These are phyloP conservation scores for Tubosaeta sp. DNA, from an alignment of 768 basidiomycete species.

Conservation along the genomic window DNA sequence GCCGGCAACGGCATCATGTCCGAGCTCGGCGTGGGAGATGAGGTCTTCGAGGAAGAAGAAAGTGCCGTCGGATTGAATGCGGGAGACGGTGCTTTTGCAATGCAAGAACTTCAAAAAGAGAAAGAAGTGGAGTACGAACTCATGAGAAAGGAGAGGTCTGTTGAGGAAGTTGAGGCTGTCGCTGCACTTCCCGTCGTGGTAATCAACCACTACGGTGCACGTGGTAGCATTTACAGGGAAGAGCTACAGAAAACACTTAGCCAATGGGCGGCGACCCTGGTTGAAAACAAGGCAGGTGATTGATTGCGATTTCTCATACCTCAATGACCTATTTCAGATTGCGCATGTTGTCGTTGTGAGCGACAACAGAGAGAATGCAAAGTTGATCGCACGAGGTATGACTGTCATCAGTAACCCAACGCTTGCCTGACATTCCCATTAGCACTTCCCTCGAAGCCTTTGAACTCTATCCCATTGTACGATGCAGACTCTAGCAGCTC, in stretches of 20 bases:
- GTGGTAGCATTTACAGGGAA: slow-evolving; percentile 53
- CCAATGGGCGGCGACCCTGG: slow-evolving; percentile 79
- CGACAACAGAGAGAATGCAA: slow-evolving; percentile 85
- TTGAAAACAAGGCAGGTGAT: slow-evolving; percentile 66
- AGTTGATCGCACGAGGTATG: slow-evolving; percentile 75
- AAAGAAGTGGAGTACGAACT: slow-evolving; percentile 32
- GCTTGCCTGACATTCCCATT: background rate
- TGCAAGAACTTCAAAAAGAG: slow-evolving; percentile 20
- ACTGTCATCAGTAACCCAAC: background rate
- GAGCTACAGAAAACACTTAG: slow-evolving; percentile 72
- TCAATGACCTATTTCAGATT: slow-evolving; percentile 42
- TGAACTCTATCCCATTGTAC: slow-evolving; percentile 71
- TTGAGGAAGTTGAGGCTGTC: slow-evolving; percentile 48
- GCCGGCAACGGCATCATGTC: slow-evolving; percentile 84
- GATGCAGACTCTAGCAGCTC: slow-evolving; percentile 85
- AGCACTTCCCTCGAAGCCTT: slow-evolving; percentile 84
- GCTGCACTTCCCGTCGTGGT: slow-evolving; percentile 79
- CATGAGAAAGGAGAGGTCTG: slow-evolving; percentile 25
- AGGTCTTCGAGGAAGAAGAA: slow-evolving; percentile 43
- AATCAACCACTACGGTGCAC: slow-evolving; percentile 71
- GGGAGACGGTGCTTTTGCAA: slow-evolving; percentile 3
- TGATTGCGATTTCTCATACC: background rate
- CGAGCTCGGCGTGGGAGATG: slow-evolving; percentile 82
- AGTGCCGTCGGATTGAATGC: slow-evolving; percentile 15
- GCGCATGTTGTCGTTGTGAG: slow-evolving; percentile 91